phyloP scores from a whole-genome alignment of 805 yeast species.

The Suhomyces sp. region DNA sequence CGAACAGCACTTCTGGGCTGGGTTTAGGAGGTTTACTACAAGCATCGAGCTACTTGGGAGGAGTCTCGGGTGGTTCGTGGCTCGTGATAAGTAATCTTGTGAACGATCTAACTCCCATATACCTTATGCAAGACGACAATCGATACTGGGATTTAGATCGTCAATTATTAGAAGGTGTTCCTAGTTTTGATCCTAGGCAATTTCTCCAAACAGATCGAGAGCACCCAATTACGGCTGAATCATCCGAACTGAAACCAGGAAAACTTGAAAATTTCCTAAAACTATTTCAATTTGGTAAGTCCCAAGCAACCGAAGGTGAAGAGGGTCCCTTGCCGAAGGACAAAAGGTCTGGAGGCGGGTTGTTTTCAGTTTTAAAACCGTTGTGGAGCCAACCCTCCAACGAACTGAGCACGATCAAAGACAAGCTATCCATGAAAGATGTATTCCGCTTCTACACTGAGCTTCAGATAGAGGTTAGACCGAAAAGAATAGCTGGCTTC shows the following conservation, averaged over 20 bases:
- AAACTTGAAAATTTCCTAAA: neutral
- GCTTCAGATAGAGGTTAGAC: conserved; percentile 51
- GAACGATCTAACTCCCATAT: conserved; percentile 28
- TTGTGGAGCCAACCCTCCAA: neutral
- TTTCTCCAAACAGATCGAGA: neutral
- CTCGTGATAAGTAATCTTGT: conserved; percentile 46
- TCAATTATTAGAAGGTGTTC: conserved; percentile 55
- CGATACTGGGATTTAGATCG: conserved; percentile 43
- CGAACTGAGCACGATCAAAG: neutral
- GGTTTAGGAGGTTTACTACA: conserved; percentile 53
- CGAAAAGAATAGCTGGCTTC: conserved; percentile 52
- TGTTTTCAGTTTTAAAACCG: neutral
- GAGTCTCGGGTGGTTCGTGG: conserved; percentile 77
- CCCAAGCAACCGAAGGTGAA: neutral
- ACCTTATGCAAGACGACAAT: conserved; percentile 16
- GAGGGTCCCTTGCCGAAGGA: neutral
- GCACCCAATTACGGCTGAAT: neutral
- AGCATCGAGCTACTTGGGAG: conserved; percentile 53
- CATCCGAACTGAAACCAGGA: neutral
- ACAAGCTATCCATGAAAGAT: conserved; percentile 3
- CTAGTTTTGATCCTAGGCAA: conserved; percentile 42
- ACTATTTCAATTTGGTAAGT: neutral
- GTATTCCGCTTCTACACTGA: conserved; percentile 47
- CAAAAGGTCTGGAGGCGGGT: neutral
- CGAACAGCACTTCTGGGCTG: conserved; percentile 13